Base-by-base conservation (phyloP, 768 basidiomycete species). In the Serpula lacrymans region DNA sequence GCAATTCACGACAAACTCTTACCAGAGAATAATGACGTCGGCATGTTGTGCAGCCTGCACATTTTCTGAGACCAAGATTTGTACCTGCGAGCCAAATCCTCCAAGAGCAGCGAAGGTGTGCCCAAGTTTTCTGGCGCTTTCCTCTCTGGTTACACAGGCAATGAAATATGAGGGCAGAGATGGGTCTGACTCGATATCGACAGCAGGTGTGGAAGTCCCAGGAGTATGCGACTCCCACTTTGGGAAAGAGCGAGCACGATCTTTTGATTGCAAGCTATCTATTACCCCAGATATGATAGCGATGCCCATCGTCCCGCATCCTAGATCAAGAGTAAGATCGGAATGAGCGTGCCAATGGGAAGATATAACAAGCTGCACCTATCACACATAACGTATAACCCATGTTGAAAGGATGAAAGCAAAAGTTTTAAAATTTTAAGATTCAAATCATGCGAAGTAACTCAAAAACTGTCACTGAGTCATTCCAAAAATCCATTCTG, bases 281-380 rank as follows among this genome's bases (percentile, higher is more conserved):
- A 96, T 70, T 29, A 97, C 87, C 32, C 96, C 96, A 17, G 95
- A 94, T 35, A 93, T 77, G 60, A 99, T 77, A 43, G 96, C 93
- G 52, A 97, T 67, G 42, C 96, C 96, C 96, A 99, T 98, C 9
- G 95, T 98, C 42, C 96, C 96, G 63, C 96, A 98, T 73, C 95
- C 96, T 84, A 54, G 43, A 45, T 34, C 46, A 42, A 18, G 39
- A 52, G 37, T 49, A 48, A 44, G 52, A 40, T 43, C 41, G 39
- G 37, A 25, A 50, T 42, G 47, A 33, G 18, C 10, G 31, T 18
- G 28, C 26, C 43, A 30, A 16, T 3, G 14, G 41, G 34, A 31
- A 24, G 47, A 41, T 35, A 42, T 25, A 30, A 45, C 28, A 49
- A 41, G 46, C 37, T 45, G 36, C 53, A 71, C 92, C 92, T 70